Percentiles rank a stretch among this genome's conserved stretches.
Conservation (phyloP, 148 eudicot genomes). For the Rhododendron mucronatum region DNA sequence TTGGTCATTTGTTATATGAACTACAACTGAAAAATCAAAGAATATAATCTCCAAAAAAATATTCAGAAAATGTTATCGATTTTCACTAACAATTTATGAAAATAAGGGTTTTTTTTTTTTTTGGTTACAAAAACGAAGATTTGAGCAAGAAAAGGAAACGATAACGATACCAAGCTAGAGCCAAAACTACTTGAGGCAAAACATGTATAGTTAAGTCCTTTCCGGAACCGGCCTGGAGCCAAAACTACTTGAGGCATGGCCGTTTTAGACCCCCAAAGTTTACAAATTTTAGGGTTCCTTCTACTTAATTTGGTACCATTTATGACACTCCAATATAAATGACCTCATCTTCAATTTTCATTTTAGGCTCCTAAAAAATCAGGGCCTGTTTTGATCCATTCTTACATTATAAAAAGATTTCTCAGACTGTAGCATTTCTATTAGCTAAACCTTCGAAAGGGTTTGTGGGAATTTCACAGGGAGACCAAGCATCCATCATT, state of each 20-base stretch:
- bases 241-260: too few relatives aligned
- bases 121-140: neutral
- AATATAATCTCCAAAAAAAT: neutral
- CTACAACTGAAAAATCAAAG: neutral
- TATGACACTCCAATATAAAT: too few relatives aligned
- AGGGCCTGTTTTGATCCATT: too few relatives aligned
- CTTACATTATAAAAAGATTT: neutral
- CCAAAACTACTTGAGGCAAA: too few relatives aligned
- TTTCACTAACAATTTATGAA: too few relatives aligned
- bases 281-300: too few relatives aligned
- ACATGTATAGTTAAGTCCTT: too few relatives aligned
- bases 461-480: slow-evolving; percentile 32
- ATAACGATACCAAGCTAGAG: neutral
- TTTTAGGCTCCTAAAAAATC: too few relatives aligned
- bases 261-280: too few relatives aligned
- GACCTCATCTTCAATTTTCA: too few relatives aligned
- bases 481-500: slow-evolving; percentile 96
- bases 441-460: neutral
- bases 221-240: too few relatives aligned
- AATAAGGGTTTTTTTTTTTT: neutral
- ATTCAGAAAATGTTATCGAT: neutral
- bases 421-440: neutral
- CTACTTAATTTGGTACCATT: too few relatives aligned
- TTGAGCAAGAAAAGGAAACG: neutral
- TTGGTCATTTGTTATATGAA: neutral